These are phyloP conservation scores for Conringia planisiliqua DNA, from an alignment of 345 rosid species.

Conservation along the genomic window DNA sequence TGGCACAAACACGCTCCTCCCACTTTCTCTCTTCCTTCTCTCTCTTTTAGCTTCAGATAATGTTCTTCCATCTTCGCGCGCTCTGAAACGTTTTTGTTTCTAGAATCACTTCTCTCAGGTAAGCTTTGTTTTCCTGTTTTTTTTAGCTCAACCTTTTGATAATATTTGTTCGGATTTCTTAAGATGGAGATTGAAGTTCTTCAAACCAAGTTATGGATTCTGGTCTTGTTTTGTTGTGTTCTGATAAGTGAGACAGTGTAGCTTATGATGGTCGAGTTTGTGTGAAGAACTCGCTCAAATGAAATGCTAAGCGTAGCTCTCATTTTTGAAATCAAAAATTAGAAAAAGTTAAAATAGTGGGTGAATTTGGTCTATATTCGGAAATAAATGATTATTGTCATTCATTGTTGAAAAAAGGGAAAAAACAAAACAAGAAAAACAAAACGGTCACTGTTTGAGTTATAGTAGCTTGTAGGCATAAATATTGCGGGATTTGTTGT, in stretches of 20 bases:
- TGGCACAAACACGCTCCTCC: conserved; percentile 38
- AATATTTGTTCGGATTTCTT: not conserved
- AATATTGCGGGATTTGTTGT: conserved; percentile 25
- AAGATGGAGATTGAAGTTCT: not conserved
- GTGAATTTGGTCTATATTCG: not conserved
- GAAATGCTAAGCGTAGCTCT: no score
- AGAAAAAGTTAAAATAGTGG: not conserved
- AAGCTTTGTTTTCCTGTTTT: not conserved
- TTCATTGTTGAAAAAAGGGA: not conserved
- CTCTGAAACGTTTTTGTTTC: not conserved
- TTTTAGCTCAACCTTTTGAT: not conserved
- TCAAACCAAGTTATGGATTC: not conserved
- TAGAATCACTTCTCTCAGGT: not conserved
- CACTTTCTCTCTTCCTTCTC: conserved; percentile 26
- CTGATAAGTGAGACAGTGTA: not conserved
- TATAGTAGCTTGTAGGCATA: not conserved
- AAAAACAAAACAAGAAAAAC: not conserved
- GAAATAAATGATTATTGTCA: conserved; percentile 12
- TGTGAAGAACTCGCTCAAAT: no score
- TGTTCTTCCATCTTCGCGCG: not conserved
- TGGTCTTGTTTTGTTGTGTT: not conserved
- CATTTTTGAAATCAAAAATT: not conserved
- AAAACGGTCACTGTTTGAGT: conserved; percentile 23
- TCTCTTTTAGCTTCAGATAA: not conserved
- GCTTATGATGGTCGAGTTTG: not conserved